Conservation (phyloP, 768 basidiomycete species). For the Naganishia friedmannii region DNA sequence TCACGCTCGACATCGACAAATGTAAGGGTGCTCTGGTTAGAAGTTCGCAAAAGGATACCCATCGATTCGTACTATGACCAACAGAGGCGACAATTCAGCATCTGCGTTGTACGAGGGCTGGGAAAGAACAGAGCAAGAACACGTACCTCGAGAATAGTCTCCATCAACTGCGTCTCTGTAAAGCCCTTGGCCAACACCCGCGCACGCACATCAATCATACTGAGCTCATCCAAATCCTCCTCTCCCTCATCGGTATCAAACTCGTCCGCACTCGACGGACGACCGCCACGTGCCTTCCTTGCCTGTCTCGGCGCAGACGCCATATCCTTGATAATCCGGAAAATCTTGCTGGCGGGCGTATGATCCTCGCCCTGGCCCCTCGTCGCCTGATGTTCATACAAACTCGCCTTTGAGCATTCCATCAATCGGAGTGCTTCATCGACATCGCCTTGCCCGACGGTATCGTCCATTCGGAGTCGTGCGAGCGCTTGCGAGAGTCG, state of each 20-base stretch:
- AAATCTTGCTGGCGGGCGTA: slow-evolving; percentile 78
- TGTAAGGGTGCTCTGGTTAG: slow-evolving; percentile 74
- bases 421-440: slow-evolving; percentile 95
- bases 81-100: slow-evolving; percentile 8
- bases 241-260: slow-evolving; percentile 62
- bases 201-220: slow-evolving; percentile 81
- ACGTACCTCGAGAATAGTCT: slow-evolving; percentile 74
- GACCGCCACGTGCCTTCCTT: slow-evolving; percentile 58
- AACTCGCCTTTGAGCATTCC: slow-evolving; percentile 90
- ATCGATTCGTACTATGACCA: slow-evolving; percentile 75
- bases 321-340: slow-evolving; percentile 87
- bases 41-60: slow-evolving; percentile 75
- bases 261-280: slow-evolving; percentile 59
- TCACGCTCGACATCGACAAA: slow-evolving; percentile 55
- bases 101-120: neutral
- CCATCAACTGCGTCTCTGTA: slow-evolving; percentile 85
- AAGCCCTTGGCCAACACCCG: slow-evolving; percentile 81
- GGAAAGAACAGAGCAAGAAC: no score
- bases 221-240: slow-evolving; percentile 64
- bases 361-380: slow-evolving; percentile 68
- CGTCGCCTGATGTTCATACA: slow-evolving; percentile 68
- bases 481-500: slow-evolving; percentile 93
- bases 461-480: slow-evolving; percentile 76
- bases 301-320: slow-evolving; percentile 53
- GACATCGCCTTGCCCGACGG: slow-evolving; percentile 79